Evolutionary conservation across 345 rosid genomes (phyloP), one percentile per base, ranked within the genome.

Genomic region (Camelina neglecta): DNA sequence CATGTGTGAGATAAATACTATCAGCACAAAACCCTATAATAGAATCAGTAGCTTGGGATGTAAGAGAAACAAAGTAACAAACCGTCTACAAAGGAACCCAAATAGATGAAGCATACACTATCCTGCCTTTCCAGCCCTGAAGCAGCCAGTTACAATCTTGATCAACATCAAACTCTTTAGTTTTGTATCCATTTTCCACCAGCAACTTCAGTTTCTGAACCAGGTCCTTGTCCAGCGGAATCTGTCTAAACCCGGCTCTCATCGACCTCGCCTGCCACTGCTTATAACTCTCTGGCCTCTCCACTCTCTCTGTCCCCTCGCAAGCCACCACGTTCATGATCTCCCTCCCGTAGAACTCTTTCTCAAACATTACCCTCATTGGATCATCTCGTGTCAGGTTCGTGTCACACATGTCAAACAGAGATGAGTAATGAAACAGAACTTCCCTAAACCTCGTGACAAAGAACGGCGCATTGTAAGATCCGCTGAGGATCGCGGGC

Each of bases 121-220:
- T 88, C 47, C 93, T 80, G 10, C 97, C 97, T 75, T 89, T 91
- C 95, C 95, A 91, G 7, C 95, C 97, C 54, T 86, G 95, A 71
- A 91, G 80, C 84, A 91, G 74, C 97, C 97, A 91, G 18, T 75
- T 9, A n/a, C 81, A 71, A 82, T 91, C 93, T 82, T 75, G 79
- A 75, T 86, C 85, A 13, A 87, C 60, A 47, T 75, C 83, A 62
- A 89, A 89, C 71, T 89, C 92, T 61, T 84, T 84, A 51, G 57
- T 72, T 61, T 69, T 82, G 76, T 89, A 89, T 9, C 75, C 57
- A 8, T 2, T 61, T 66, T 80, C 82, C 71, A 83, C 51, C 71
- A 70, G 82, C 33, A 26, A 53, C 64, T 71, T 83, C 55, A 89
- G 72, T 67, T 80, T 88, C 56, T 69, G 77, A 75, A 82, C 75